Evolutionary conservation across 2,329 filamentous ascomycete genomes (phyloP), one percentile per base, ranked within the genome.

Genomic region (Talaromyces sp.): DNA sequence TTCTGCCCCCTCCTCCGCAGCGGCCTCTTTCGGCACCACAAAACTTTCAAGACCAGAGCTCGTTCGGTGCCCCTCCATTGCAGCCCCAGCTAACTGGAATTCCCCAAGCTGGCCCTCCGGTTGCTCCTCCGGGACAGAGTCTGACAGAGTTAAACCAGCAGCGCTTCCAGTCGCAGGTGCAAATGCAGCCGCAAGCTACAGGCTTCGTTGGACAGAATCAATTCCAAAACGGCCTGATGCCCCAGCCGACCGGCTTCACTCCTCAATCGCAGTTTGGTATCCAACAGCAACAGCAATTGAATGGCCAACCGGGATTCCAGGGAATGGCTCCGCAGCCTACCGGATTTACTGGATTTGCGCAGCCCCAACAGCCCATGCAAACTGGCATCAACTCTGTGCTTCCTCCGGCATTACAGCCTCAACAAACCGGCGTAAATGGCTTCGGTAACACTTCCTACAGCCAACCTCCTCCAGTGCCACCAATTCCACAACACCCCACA

Each of bases 21-120:
- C 83, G 94, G 55, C 88, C 94, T 7, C 81, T 94, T 11, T 97
- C 93, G 36, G 93, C 94, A 35, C 93, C 94, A 22, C 89, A 91
- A 69, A 89, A 91, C 49, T 87, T 80, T 54, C 88, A 88, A 66
- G 85, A 86, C 67, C 85, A 86, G 41, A 91, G 82, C 70, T 82
- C 80, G 4, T 94, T 95, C 70, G 82, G 83, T 7, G 83, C 88
- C 16, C 85, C 90, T 45, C 86, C 90, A 14, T 75, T 97, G 61
- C 87, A 92, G 69, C 86, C 91, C 47, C 93, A 97, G 69, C 83
- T 92, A 72, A 97, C 94, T 4, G 91, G 93, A 8, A 62, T 81
- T 49, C 81, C 83, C 58, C 83, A 85, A 65, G 76, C 77, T 10
- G 65, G 65, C 3, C 70, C 70, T 13, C 85, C 85, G 58, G 78